Percentiles rank a stretch among this genome's conserved stretches.
Conservation (phyloP, 306 rosid species). For the Vicia villosa region DNA sequence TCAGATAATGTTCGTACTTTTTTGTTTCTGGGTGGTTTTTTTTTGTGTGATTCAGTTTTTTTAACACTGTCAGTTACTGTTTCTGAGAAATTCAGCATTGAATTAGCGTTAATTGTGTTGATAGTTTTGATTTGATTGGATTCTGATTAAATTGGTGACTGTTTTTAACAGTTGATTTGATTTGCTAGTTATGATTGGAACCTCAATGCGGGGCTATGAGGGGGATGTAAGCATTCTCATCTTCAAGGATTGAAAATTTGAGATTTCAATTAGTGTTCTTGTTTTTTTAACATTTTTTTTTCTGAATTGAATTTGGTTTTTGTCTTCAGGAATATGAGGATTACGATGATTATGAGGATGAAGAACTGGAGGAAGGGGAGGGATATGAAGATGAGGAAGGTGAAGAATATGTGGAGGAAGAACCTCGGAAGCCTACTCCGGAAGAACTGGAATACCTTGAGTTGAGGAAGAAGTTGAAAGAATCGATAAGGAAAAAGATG, state of each 20-base stretch:
- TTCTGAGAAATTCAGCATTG: conserved; percentile 1
- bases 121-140: background rate
- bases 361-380: conserved; percentile 49
- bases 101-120: conserved; percentile 26
- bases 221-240: conserved; percentile 51
- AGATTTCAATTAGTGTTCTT: background rate
- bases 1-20: background rate
- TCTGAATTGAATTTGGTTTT: conserved; percentile 1
- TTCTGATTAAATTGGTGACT: conserved; percentile 13
- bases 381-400: conserved; percentile 59
- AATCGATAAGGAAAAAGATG: conserved; percentile 56
- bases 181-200: conserved; percentile 9
- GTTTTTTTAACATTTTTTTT: background rate
- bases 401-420: conserved; percentile 52
- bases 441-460: conserved; percentile 75
- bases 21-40: background rate
- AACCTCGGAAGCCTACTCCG: conserved; percentile 62
- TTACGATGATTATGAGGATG: conserved; percentile 63
- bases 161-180: conserved; percentile 36
- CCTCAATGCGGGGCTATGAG: conserved; percentile 65
- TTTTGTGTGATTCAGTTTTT: background rate
- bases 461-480: conserved; percentile 75
- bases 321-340: conserved; percentile 47
- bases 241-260: conserved; percentile 5
- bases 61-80: conserved; percentile 39